Conservation (phyloP, 108 stramenopile species). For the Cyclostephanos invisitatus region DNA sequence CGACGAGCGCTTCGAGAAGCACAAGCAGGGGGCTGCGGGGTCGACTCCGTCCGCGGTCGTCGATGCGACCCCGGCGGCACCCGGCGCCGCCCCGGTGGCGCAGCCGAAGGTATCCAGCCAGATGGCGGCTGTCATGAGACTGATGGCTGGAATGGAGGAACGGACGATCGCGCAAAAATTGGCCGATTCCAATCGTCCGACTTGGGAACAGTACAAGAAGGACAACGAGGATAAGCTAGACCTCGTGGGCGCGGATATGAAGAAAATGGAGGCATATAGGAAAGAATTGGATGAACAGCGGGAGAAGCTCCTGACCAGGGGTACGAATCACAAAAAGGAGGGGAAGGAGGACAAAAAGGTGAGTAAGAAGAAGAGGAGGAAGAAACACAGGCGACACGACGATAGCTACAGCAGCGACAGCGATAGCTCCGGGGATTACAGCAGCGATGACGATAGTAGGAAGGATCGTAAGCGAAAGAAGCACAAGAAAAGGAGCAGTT, state of each 20-base stretch:
- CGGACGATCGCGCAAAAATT: constrained; percentile 94
- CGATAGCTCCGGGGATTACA: constrained; percentile 33
- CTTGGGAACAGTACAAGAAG: constrained; percentile 98
- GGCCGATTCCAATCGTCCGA: constrained; percentile 92
- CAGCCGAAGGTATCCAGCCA: constrained; percentile 67
- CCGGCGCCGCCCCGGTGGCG: constrained; percentile 13
- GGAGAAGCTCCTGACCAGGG: constrained; percentile 67
- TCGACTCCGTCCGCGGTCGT: constrained; percentile 4
- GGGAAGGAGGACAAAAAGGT: constrained; percentile 44
- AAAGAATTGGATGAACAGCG: constrained; percentile 89
- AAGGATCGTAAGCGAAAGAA: constrained; percentile 47
- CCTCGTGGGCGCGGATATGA: constrained; percentile 79
- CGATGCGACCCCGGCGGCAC: background rate
- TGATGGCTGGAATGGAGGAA: constrained; percentile 90
- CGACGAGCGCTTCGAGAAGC: constrained; percentile 55
- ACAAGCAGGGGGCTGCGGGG: constrained; percentile 15
- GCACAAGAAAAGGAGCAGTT: constrained; percentile 44
- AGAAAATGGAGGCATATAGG: constrained; percentile 95
- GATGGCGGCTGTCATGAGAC: constrained; percentile 94
- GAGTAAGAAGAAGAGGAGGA: constrained; percentile 58
- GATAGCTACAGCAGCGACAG: constrained; percentile 39
- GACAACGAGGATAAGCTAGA: constrained; percentile 95
- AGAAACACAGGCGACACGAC: constrained; percentile 51
- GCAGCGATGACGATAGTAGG: constrained; percentile 39
- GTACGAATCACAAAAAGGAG: constrained; percentile 61